These are phyloP conservation scores for Alternaria incomplexa DNA, from an alignment of 2,329 filamentous ascomycete species.

Conservation along the genomic window DNA sequence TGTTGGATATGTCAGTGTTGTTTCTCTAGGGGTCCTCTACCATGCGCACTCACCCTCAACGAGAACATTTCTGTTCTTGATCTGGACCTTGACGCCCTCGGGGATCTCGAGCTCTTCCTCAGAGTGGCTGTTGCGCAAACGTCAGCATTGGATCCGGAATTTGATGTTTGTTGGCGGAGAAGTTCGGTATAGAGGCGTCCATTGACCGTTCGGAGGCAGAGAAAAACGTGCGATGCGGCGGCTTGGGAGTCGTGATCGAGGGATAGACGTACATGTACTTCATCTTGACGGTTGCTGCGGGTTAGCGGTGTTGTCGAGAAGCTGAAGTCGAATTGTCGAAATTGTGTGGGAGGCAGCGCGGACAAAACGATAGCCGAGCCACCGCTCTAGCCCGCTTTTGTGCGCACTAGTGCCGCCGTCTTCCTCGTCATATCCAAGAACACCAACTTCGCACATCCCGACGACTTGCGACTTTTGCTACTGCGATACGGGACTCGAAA, in stretches of 20 bases:
- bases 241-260: slow-evolving; percentile 12
- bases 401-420: slow-evolving; percentile 5
- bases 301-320: slow-evolving; percentile 42
- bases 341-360: slow-evolving; percentile 13
- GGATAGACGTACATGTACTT: slow-evolving; percentile 76
- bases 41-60: slow-evolving; percentile 83
- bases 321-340: slow-evolving; percentile 17
- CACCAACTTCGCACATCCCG: not conserved
- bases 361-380: slow-evolving; percentile 24
- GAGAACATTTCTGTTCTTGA: slow-evolving; percentile 95
- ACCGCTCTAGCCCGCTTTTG: slow-evolving; percentile 13
- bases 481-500: slow-evolving; percentile 1
- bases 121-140: slow-evolving; percentile 68
- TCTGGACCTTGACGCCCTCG: slow-evolving; percentile 95
- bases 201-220: slow-evolving; percentile 17
- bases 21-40: not conserved
- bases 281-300: slow-evolving; percentile 72
- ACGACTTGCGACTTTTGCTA: not conserved
- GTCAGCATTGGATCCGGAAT: slow-evolving; percentile 36
- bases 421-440: slow-evolving; percentile 5
- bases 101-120: slow-evolving; percentile 94
- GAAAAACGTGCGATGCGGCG: slow-evolving; percentile 19
- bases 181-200: slow-evolving; percentile 17
- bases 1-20: slow-evolving; percentile 26
- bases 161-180: slow-evolving; percentile 17